A percentile compares a stretch with the other conserved stretches of the same genome.
Conservation (phyloP, 2,329 filamentous ascomycete species). For the Dactylonectria macrodidyma region DNA sequence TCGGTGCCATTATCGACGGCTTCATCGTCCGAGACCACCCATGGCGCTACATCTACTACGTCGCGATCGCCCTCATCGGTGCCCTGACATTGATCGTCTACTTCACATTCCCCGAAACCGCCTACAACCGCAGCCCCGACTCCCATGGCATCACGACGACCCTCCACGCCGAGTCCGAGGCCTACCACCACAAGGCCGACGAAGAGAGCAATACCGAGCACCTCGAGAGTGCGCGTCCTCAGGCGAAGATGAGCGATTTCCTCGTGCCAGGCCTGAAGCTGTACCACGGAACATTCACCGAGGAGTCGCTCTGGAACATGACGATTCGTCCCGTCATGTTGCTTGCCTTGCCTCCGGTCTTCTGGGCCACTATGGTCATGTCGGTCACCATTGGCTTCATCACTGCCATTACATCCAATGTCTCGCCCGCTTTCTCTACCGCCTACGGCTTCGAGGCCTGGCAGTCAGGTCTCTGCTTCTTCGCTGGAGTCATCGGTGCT, state of each 20-base stretch:
- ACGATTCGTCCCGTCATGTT: conserved; percentile 62
- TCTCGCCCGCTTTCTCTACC: conserved; percentile 54
- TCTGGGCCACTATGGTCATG: conserved; percentile 67
- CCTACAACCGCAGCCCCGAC: conserved; percentile 54
- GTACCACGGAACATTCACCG: conserved; percentile 31
- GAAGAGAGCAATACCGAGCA: conserved; percentile 25
- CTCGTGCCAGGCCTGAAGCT: conserved; percentile 24
- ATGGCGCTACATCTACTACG: conserved; percentile 66
- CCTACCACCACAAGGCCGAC: conserved; percentile 27
- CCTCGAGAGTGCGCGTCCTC: conserved; percentile 10
- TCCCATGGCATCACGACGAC: conserved; percentile 24
- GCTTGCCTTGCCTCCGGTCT: conserved; percentile 62
- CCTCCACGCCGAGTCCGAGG: conserved; percentile 19
- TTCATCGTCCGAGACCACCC: conserved; percentile 61
- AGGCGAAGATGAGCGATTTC: conserved; percentile 10
- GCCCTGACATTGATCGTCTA: conserved; percentile 60
- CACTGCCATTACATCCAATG: conserved; percentile 67
- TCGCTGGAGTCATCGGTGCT: conserved; percentile 62
- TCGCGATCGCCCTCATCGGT: conserved; percentile 62
- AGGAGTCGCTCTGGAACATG: conserved; percentile 53
- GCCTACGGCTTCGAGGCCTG: conserved; percentile 59
- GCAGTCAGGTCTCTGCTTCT: conserved; percentile 65
- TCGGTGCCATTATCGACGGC: conserved; percentile 58
- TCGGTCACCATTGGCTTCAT: conserved; percentile 67
- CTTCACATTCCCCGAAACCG: conserved; percentile 68